A percentile compares a stretch with the other conserved stretches of the same genome.
Evolutionary conservation across 495 filamentous ascomycete genomes (phyloP).

Genomic region (Letharia lupina): DNA sequence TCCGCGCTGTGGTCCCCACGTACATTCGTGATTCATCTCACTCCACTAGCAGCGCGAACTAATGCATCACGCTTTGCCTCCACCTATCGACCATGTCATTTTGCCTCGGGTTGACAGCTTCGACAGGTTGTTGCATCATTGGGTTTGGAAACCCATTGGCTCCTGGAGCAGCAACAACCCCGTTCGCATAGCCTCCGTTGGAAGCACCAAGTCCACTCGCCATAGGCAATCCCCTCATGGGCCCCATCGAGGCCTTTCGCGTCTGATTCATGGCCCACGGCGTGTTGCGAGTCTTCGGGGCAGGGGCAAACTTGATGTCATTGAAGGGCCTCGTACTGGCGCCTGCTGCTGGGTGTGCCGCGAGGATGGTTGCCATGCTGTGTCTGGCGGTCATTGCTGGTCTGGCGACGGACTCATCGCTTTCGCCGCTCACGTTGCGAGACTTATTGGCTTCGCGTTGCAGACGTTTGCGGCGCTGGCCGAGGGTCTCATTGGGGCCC

Average conservation of each 20-base stretch:
- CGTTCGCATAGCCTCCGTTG: slow-evolving; percentile 26
- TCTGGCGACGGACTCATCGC: slow-evolving; percentile 27
- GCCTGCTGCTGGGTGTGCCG: slow-evolving; percentile 43
- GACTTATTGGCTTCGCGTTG: slow-evolving; percentile 53
- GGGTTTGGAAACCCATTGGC: slow-evolving; percentile 32
- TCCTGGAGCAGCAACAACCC: slow-evolving; percentile 27
- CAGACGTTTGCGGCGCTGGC: slow-evolving; percentile 71
- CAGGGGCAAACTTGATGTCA: slow-evolving; percentile 21
- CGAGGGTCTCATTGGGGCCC: slow-evolving; percentile 71
- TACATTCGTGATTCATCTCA: background rate
- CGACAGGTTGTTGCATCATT: slow-evolving; percentile 23
- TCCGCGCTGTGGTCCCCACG: background rate
- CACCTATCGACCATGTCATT: slow-evolving; percentile 81
- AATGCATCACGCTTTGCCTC: slow-evolving; percentile 71
- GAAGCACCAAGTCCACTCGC: slow-evolving; percentile 11
- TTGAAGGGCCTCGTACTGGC: slow-evolving; percentile 17
- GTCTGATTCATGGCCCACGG: slow-evolving; percentile 23
- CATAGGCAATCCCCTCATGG: slow-evolving; percentile 25
- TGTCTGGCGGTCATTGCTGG: slow-evolving; percentile 36
- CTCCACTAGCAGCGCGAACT: background rate
- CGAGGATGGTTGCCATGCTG: slow-evolving; percentile 64
- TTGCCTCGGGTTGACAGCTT: slow-evolving; percentile 45
- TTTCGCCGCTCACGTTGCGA: slow-evolving; percentile 29
- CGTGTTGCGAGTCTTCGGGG: slow-evolving; percentile 22
- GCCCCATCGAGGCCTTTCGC: slow-evolving; percentile 19